Conservation (phyloP, 306 rosid species). For the Dryas alaskensis region DNA sequence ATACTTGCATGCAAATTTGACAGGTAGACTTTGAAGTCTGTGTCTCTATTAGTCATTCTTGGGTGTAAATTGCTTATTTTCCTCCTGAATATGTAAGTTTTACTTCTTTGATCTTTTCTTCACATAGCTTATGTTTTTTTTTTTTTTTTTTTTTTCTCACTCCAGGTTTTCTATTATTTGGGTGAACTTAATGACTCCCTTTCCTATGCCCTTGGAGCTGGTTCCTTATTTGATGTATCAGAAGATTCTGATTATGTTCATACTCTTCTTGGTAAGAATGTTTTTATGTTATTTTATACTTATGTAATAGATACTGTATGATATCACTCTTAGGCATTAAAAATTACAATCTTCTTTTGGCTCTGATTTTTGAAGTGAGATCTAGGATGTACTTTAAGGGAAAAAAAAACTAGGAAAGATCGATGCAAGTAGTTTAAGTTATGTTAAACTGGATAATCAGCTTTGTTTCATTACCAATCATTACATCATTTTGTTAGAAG, state of each 20-base stretch:
- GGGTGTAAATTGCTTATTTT: not conserved
- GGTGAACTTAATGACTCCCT: slow-evolving; percentile 91
- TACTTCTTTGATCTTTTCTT: not conserved
- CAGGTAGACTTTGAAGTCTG: not conserved
- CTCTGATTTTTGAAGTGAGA: not conserved
- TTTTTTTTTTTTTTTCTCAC: not conserved
- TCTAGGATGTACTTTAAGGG: not conserved
- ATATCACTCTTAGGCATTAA: slow-evolving; percentile 1
- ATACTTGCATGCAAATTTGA: not conserved
- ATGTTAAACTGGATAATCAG: not conserved
- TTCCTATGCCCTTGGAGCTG: slow-evolving; percentile 96
- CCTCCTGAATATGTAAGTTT: not conserved
- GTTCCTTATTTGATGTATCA: slow-evolving; percentile 83
- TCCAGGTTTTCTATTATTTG: slow-evolving; percentile 90
- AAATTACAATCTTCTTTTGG: not conserved
- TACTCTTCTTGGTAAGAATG: slow-evolving; percentile 81
- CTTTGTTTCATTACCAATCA: not conserved
- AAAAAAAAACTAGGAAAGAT: not conserved
- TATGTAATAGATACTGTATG: not conserved
- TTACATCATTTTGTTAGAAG: not conserved
- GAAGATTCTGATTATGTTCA: slow-evolving; percentile 94
- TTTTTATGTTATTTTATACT: slow-evolving; percentile 1
- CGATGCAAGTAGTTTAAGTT: not conserved
- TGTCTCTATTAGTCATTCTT: slow-evolving; percentile 1
- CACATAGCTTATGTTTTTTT: not conserved